These are phyloP conservation scores for Boletus reticulatus DNA, from an alignment of 768 basidiomycete species.

Conservation along the genomic window DNA sequence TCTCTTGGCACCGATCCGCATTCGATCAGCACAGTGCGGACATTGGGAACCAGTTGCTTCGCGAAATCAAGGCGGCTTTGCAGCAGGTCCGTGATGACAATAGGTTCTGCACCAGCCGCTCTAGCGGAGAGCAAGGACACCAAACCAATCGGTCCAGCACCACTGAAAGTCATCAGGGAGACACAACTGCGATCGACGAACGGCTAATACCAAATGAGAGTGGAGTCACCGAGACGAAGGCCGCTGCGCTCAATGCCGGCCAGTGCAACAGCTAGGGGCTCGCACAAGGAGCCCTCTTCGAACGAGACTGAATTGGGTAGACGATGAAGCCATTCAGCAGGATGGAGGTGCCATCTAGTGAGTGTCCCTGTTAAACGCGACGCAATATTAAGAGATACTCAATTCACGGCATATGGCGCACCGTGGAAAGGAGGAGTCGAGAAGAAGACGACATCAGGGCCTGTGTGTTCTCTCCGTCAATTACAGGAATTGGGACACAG, in stretches of 20 bases:
- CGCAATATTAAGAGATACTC: not conserved
- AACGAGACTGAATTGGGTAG: conserved; percentile 61
- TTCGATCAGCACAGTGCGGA: conserved; percentile 54
- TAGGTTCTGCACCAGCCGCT: conserved; percentile 68
- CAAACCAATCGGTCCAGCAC: conserved; percentile 68
- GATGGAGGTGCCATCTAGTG: conserved; percentile 65
- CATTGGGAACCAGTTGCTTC: conserved; percentile 56
- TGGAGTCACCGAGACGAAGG: conserved; percentile 62
- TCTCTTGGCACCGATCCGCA: conserved; percentile 46
- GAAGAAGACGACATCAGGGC: conserved; percentile 57
- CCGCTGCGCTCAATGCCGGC: conserved; percentile 66
- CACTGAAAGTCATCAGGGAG: conserved; percentile 37
- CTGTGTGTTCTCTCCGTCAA: conserved; percentile 14
- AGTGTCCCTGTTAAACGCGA: conserved; percentile 45
- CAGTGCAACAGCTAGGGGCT: conserved; percentile 64
- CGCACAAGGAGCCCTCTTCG: conserved; percentile 67
- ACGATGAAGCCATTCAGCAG: conserved; percentile 65
- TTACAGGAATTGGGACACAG: not conserved
- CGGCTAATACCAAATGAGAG: conserved; percentile 51
- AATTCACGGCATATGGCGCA: conserved; percentile 16
- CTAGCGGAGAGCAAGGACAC: conserved; percentile 59
- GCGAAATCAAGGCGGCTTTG: conserved; percentile 66
- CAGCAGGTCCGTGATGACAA: conserved; percentile 67
- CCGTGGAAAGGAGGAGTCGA: conserved; percentile 71
- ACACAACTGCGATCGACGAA: not conserved